Evolutionary conservation across 2,329 filamentous ascomycete genomes (phyloP).

Genomic region (Fusarium solani-melongenae): DNA sequence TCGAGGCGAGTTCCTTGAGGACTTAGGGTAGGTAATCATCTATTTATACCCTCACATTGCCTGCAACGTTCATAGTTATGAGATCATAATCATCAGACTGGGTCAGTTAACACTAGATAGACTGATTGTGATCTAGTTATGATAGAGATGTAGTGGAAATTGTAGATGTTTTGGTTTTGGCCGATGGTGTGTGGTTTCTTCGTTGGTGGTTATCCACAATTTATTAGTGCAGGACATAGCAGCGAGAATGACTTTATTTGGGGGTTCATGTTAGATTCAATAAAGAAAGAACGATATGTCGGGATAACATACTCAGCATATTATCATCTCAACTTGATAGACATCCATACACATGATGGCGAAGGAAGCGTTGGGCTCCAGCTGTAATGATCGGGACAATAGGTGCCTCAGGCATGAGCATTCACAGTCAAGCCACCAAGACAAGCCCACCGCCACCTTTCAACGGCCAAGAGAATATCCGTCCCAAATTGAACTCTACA

Average conservation of each 20-base stretch:
- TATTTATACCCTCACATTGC: background rate
- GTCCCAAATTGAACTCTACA: background rate
- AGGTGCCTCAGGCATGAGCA: background rate
- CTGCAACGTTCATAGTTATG: background rate
- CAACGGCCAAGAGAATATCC: background rate
- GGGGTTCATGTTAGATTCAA: background rate
- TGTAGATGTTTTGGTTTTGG: no score
- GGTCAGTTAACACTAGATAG: background rate
- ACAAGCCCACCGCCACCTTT: background rate
- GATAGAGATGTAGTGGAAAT: background rate
- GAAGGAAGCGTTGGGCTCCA: background rate
- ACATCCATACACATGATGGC: background rate
- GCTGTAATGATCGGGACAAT: background rate
- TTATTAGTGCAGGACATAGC: background rate
- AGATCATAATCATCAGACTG: background rate
- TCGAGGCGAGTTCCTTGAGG: background rate
- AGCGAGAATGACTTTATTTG: background rate
- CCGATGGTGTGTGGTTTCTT: no score
- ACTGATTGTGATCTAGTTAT: background rate
- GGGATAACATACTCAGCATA: background rate
- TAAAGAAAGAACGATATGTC: no score
- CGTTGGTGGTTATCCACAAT: no score
- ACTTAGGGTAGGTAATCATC: background rate
- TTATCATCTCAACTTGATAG: background rate
- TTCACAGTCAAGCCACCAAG: background rate